Percentiles rank a stretch among this genome's conserved stretches.
Conservation (phyloP, 805 yeast genomes). For the Monosporozyma siamensis region DNA sequence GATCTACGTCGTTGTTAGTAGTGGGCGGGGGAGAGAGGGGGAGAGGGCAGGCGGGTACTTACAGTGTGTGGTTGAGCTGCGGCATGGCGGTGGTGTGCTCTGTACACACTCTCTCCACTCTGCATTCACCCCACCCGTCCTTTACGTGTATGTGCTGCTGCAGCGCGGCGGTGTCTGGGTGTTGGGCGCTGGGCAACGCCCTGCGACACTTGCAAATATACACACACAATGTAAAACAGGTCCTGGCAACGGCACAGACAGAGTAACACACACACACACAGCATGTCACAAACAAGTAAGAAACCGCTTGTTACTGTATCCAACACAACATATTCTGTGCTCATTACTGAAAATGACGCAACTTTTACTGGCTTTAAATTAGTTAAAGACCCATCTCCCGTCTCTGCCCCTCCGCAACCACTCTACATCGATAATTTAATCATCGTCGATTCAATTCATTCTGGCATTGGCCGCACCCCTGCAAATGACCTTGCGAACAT, state of each 20-base stretch:
- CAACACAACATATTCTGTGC: background rate
- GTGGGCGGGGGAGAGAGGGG: background rate
- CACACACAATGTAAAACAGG: too few relatives aligned
- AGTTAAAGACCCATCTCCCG: background rate
- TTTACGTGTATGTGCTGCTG: too few relatives aligned
- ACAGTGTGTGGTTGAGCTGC: background rate
- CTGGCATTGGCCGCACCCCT: slow-evolving; percentile 31
- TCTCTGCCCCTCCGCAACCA: background rate
- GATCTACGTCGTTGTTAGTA: slow-evolving; percentile 7
- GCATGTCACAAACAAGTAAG: background rate
- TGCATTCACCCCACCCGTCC: too few relatives aligned
- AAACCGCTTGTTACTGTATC: background rate
- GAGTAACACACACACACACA: too few relatives aligned
- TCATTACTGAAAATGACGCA: slow-evolving; percentile 8
- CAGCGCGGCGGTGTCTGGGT: too few relatives aligned
- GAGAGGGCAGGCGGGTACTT: background rate
- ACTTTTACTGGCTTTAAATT: slow-evolving; percentile 9
- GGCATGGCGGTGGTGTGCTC: background rate
- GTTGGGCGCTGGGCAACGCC: too few relatives aligned
- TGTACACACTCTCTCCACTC: too few relatives aligned
- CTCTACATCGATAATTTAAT: slow-evolving; percentile 7
- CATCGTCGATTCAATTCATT: slow-evolving; percentile 30
- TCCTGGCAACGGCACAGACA: too few relatives aligned
- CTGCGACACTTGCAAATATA: too few relatives aligned
- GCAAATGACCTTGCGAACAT: slow-evolving; percentile 33